phyloP scores from a whole-genome alignment of 345 rosid genomes.

The Cardiospermum halicacabum region DNA sequence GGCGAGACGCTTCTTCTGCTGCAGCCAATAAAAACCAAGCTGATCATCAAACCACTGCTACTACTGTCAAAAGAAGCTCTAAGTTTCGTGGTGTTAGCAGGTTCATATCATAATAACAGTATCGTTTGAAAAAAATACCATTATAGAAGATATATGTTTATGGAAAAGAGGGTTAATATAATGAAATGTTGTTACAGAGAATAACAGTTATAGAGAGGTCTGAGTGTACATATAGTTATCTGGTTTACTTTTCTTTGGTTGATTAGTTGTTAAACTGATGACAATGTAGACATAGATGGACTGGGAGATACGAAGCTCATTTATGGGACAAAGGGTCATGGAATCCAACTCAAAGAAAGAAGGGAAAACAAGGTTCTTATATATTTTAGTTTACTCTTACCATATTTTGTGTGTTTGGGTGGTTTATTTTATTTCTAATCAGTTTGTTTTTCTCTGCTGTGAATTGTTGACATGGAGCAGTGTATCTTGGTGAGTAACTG shows the following conservation, averaged over 20 bases:
- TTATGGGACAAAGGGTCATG: conserved; percentile 45
- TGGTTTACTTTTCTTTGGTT: background rate
- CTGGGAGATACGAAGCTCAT: conserved; percentile 44
- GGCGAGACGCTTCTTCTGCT: conserved; percentile 21
- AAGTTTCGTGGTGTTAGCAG: conserved; percentile 45
- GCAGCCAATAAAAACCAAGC: conserved; percentile 1
- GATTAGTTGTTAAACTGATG: conserved; percentile 1
- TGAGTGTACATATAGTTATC: too few species aligned
- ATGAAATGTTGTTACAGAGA: too few species aligned
- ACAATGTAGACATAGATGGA: conserved; percentile 33
- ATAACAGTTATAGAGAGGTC: too few species aligned
- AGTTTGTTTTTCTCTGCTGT: conserved; percentile 1
- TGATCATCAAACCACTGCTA: conserved; percentile 15
- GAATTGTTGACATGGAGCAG: conserved; percentile 16
- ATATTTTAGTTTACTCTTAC: background rate
- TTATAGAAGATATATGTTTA: too few species aligned
- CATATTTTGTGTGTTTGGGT: background rate
- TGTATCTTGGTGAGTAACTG: conserved; percentile 30
- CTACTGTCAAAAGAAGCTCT: conserved; percentile 37
- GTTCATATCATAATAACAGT: conserved; percentile 13
- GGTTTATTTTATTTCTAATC: background rate
- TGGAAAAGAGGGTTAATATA: too few species aligned
- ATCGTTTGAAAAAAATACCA: too few species aligned
- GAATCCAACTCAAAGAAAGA: conserved; percentile 43
- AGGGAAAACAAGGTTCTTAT: conserved; percentile 36